Base-by-base conservation (phyloP, 2,329 filamentous ascomycete genomes). In the Macrophomina pseudophaseolina region DNA sequence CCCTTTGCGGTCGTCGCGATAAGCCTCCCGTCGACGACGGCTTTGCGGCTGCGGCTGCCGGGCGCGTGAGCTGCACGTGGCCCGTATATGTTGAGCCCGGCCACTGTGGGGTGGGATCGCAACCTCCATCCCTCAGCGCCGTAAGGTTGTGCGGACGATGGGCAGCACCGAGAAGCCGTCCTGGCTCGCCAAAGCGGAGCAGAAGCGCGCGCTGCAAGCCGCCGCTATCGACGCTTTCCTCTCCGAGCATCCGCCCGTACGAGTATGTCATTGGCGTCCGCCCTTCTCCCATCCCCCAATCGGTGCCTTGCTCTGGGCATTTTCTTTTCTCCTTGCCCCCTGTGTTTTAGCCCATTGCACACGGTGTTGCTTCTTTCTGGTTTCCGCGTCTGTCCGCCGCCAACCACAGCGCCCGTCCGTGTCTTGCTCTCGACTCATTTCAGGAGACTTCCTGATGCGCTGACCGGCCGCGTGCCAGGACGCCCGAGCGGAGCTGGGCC, bases 221-320 rank as follows among this genome's bases (percentile, higher is more conserved):
- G 58, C 58, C 42, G 58, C 58, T 16, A 62, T 62, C 18, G 28
- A 49, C 44, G 44, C 58, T 9, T 62, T 62, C 44, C 58, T 62
- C 30, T 35, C 58, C 58, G 58, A 49, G 58, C 18, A 62, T 62
- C 44, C 58, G 32, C 30, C 42, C 58, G 42, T 49, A 35, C 44
- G 42, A 32, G 56, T 60, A 48, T 44, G 54, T 59, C 54, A 59
- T 42, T 56, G 53, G 53, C 53, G 33, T 28, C 53, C 35, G 53
- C 53, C 35, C 18, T 23, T 23, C 53, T n/a, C n/a, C 53, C 16
- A 12, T 28, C 38, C 38, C 40, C 56, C 16, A 44, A 44, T 60
- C 56, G 35, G 54, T 40, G n/a, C 42, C 56, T 38, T 12, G 35
- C 35, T 11, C 42, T 54, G 49, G 28, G 49, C 49, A 33, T 53